phyloP scores from a whole-genome alignment of 345 rosid species.

The Cardamine chenopodiifolia region DNA sequence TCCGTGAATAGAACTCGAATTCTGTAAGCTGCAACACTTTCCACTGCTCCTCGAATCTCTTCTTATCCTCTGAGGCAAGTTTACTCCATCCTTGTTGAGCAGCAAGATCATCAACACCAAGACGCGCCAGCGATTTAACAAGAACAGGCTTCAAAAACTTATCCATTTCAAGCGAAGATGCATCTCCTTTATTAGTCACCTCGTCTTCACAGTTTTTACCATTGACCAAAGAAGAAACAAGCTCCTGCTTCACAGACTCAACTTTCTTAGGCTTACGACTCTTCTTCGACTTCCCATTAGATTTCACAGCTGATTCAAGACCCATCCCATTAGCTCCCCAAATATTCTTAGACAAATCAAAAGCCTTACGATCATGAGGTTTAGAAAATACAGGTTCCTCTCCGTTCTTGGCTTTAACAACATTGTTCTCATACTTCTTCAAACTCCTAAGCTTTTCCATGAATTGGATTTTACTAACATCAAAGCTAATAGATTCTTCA shows the following conservation, averaged over 20 bases:
- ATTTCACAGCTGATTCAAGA: conserved; percentile 23
- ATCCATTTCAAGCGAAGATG: conserved; percentile 13
- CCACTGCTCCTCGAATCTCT: conserved; percentile 43
- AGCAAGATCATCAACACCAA: conserved; percentile 40
- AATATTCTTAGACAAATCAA: conserved; percentile 42
- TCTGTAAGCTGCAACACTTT: conserved; percentile 20
- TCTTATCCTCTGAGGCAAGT: conserved; percentile 30
- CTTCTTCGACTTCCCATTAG: conserved; percentile 31
- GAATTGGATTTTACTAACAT: conserved; percentile 42
- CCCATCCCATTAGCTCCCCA: conserved; percentile 47
- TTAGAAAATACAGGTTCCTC: conserved; percentile 33
- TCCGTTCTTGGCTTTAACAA: conserved; percentile 42
- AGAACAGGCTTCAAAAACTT: conserved; percentile 3
- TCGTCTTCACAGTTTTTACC: conserved; percentile 12
- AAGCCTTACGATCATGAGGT: conserved; percentile 46
- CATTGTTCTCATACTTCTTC: conserved; percentile 45
- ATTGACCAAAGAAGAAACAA: conserved; percentile 19
- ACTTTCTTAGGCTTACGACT: conserved; percentile 23
- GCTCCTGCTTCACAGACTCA: conserved; percentile 24
- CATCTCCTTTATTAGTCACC: conserved; percentile 1
- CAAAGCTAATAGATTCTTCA: conserved; percentile 44
- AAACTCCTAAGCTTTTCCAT: conserved; percentile 49
- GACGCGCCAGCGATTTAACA: conserved; percentile 15
- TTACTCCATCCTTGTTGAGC: conserved; percentile 32
- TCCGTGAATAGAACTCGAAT: conserved; percentile 22